Base-by-base conservation (phyloP, 176 grass and related monocot genomes). In the Oryza meyeriana region DNA sequence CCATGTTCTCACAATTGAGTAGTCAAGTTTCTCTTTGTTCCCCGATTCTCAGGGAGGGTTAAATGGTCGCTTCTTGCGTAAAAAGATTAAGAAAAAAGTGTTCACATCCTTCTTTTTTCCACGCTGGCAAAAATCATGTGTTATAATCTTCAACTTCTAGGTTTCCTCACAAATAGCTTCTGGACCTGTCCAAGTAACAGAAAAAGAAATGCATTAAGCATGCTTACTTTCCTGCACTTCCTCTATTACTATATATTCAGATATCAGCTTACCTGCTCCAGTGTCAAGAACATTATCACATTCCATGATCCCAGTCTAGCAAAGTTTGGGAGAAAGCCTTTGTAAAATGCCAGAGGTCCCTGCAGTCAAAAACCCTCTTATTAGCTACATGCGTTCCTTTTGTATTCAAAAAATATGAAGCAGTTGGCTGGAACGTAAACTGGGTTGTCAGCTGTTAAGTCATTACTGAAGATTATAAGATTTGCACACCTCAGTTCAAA, bases 211-310 rank as follows among this genome's bases (percentile, higher is more conserved):
- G 26, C 0, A 77, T 64, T 3, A 13, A 65, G 27, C 3, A 85
- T 16, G 38, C n/a, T 25, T 62, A 77, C n/a, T 68, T 77, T 9
- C 12, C 38, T 82, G 1, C 40, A 50, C 3, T 12, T 12, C 52
- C 32, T n/a, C 17, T 20, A 44, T 44, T 39, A 20, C 3, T 62
- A 24, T 17, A 71, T n/a, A 33, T 47, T 59, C 57, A 67, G 45
- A 52, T 72, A 61, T 10, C 61, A 14, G 29, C 24, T 69, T 86
- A 98, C 96, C 96, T 98, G 91, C 79, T 98, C 96, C 77, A 98
- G 80, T 66, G 96, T 98, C 82, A 98, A 91, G 79, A 95, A 98
- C 96, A 98, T 98, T 68, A 98, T 93, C 79, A 98, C 96, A 78
- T 98, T 98, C 96, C 96, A 98, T 44, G 96, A 98, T 83, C 96